Percentiles rank a stretch among this genome's conserved stretches.
These are phyloP conservation scores for Boletus vermiculosoides DNA, from an alignment of 768 basidiomycete species.

Conservation along the genomic window DNA sequence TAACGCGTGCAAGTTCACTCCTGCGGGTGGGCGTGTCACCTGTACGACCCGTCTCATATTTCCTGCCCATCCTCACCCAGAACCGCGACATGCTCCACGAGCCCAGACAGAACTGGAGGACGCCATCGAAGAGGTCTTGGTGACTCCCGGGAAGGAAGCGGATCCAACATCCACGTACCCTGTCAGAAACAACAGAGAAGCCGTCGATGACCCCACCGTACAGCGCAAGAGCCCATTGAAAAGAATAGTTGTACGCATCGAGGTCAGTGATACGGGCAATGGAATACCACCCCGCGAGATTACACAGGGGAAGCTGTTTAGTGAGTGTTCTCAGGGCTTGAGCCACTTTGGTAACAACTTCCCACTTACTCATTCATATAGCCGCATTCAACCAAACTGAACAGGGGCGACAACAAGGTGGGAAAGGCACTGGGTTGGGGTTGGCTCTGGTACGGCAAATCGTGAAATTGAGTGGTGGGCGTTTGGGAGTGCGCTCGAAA, in stretches of 20 bases:
- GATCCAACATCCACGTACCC: conserved; percentile 11
- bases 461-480: conserved; percentile 70
- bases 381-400: conserved; percentile 80
- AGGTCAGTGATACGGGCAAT: conserved; percentile 74
- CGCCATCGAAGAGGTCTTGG: conserved; percentile 24
- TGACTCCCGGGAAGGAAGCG: conserved; percentile 35
- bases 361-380: conserved; percentile 25
- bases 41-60: conserved; percentile 65
- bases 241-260: conserved; percentile 78
- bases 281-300: conserved; percentile 68
- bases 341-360: not conserved
- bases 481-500: conserved; percentile 67
- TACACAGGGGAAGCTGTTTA: conserved; percentile 66
- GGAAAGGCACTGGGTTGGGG: conserved; percentile 72
- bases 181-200: not conserved
- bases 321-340: conserved; percentile 40
- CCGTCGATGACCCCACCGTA: not conserved
- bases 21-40: conserved; percentile 61
- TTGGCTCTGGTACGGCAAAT: conserved; percentile 77
- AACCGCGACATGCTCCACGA: conserved; percentile 4
- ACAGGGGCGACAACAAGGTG: conserved; percentile 70
- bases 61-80: conserved; percentile 18
- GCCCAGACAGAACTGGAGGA: conserved; percentile 11
- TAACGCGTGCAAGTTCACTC: conserved; percentile 81
- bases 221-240: conserved; percentile 39